Conservation (phyloP, 1,284 basidiomycete genomes). For the Psilocybe mexicana region DNA sequence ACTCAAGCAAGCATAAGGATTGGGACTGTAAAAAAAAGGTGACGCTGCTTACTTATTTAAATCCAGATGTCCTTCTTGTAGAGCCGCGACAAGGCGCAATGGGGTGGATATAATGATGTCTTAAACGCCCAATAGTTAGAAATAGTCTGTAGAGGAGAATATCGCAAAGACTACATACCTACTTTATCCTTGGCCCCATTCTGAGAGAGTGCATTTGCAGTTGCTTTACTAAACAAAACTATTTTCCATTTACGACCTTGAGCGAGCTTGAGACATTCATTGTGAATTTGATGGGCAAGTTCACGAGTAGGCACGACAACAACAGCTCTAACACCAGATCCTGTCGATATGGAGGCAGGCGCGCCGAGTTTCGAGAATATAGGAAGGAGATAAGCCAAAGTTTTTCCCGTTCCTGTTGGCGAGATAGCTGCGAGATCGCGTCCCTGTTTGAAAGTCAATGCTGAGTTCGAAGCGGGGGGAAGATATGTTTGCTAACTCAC, state of each 20-base stretch:
- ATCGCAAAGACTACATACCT: slow-evolving; percentile 46
- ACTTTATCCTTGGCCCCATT: slow-evolving; percentile 71
- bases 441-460: slow-evolving; percentile 37
- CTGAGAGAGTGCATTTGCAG: slow-evolving; percentile 70
- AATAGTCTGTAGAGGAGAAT: background rate
- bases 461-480: slow-evolving; percentile 1
- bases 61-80: slow-evolving; percentile 68
- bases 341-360: slow-evolving; percentile 57
- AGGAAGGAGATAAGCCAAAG: slow-evolving; percentile 86
- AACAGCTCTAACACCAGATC: slow-evolving; percentile 73
- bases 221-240: slow-evolving; percentile 84
- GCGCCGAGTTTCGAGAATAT: slow-evolving; percentile 67
- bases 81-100: slow-evolving; percentile 70
- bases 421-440: slow-evolving; percentile 90
- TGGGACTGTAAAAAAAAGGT: slow-evolving; percentile 11
- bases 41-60: slow-evolving; percentile 62
- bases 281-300: slow-evolving; percentile 94
- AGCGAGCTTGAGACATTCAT: slow-evolving; percentile 85
- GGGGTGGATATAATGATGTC: slow-evolving; percentile 86
- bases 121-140: slow-evolving; percentile 28
- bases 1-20: slow-evolving; percentile 39
- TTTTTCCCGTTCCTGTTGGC: slow-evolving; percentile 95
- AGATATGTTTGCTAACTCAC: slow-evolving; percentile 36
- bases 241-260: slow-evolving; percentile 84
- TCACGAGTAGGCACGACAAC: slow-evolving; percentile 94